These are phyloP conservation scores for Linaria vulgaris DNA, from an alignment of 257 asterid genomes.

Conservation along the genomic window DNA sequence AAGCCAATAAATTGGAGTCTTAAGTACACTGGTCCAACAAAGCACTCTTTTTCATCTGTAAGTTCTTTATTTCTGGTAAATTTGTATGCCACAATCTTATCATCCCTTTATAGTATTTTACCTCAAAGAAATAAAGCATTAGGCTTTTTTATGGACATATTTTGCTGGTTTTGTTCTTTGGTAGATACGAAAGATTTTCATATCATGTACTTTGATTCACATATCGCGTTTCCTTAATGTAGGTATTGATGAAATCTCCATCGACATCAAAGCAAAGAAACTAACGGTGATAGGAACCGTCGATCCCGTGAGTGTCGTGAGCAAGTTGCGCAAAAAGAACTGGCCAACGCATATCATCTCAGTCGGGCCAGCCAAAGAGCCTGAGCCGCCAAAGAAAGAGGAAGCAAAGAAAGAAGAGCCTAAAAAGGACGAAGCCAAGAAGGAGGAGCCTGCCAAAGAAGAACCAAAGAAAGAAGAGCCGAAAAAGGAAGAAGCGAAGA, in stretches of 20 bases:
- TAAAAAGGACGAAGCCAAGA: constrained; percentile 36
- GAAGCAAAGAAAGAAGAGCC: constrained; percentile 54
- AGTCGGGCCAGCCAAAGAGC: constrained; percentile 79
- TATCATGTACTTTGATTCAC: background rate
- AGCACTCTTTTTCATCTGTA: background rate
- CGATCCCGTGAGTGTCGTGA: constrained; percentile 78
- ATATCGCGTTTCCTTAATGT: background rate
- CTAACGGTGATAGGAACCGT: constrained; percentile 75
- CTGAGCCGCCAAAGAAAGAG: constrained; percentile 64
- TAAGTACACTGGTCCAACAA: background rate
- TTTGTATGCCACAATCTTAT: constrained; percentile 22
- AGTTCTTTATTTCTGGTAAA: background rate
- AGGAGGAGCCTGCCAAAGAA: constrained; percentile 37
- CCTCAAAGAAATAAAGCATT: background rate
- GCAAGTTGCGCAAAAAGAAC: constrained; percentile 71
- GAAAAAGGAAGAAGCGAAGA: constrained; percentile 28
- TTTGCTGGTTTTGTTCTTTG: constrained; percentile 18
- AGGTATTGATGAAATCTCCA: constrained; percentile 74
- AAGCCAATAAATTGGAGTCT: background rate
- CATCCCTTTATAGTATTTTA: constrained; percentile 4
- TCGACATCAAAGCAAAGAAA: constrained; percentile 74
- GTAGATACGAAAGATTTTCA: no score
- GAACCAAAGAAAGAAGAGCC: constrained; percentile 37
- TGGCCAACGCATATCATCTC: constrained; percentile 67
- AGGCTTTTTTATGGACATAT: constrained; percentile 14